These are phyloP conservation scores for Chalaropsis ovoidea DNA, from an alignment of 2,329 filamentous ascomycete species.

Conservation along the genomic window DNA sequence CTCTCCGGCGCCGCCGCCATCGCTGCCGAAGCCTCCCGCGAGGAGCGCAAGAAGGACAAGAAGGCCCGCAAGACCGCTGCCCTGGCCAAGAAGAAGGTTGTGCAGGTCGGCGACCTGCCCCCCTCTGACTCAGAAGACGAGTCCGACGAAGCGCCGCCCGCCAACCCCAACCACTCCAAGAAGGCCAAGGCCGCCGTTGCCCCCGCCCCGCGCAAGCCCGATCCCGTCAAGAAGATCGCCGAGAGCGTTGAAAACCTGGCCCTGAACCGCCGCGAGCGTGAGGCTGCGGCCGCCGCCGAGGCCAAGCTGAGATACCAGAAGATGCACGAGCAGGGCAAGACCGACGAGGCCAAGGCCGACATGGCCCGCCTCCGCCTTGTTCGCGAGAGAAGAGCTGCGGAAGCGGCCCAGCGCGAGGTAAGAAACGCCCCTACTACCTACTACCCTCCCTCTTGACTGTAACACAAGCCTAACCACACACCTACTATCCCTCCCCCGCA, in stretches of 20 bases:
- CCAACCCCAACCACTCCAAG: slow-evolving; percentile 77
- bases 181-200: slow-evolving; percentile 46
- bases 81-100: slow-evolving; percentile 62
- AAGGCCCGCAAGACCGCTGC: slow-evolving; percentile 89
- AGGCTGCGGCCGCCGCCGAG: slow-evolving; percentile 76
- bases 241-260: slow-evolving; percentile 47
- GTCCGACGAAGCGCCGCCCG: slow-evolving; percentile 54
- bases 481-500: slow-evolving; percentile 28
- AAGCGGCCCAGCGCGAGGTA: slow-evolving; percentile 73
- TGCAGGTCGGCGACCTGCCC: slow-evolving; percentile 78
- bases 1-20: slow-evolving; percentile 42
- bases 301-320: slow-evolving; percentile 87
- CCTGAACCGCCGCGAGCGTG: slow-evolving; percentile 45
- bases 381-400: slow-evolving; percentile 73
- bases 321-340: slow-evolving; percentile 88
- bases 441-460: not conserved
- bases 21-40: slow-evolving; percentile 53
- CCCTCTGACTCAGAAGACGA: slow-evolving; percentile 51
- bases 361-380: slow-evolving; percentile 73
- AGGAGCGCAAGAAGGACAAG: slow-evolving; percentile 76
- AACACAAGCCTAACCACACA: not conserved
- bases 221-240: slow-evolving; percentile 41
- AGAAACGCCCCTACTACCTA: slow-evolving; percentile 27
- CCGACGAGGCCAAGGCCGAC: slow-evolving; percentile 86
- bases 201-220: slow-evolving; percentile 46